phyloP scores from a whole-genome alignment of 2,329 filamentous ascomycete genomes.

The Fusarium paranaense region DNA sequence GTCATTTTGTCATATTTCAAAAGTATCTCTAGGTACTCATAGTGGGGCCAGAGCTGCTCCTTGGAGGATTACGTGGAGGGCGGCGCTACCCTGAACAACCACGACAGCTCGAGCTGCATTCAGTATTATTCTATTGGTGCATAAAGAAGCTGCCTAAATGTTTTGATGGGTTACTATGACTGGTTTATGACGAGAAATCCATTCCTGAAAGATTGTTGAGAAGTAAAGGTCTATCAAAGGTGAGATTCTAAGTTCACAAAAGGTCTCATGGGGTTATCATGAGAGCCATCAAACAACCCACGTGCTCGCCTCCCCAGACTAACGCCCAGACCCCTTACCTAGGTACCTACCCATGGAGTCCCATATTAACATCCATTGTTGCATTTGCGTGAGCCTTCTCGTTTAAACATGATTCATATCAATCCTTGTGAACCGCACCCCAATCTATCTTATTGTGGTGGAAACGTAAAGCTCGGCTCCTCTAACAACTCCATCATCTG shows the following conservation, averaged over 20 bases:
- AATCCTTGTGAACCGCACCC: background rate
- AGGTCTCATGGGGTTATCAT: slow-evolving; percentile 13
- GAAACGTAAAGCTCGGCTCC: slow-evolving; percentile 44
- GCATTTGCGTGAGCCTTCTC: background rate
- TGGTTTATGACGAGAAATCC: background rate
- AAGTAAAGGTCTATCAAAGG: background rate
- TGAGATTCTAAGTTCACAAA: background rate
- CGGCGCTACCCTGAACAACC: slow-evolving; percentile 22
- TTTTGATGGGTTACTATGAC: background rate
- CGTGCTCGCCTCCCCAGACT: background rate
- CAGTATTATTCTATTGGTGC: background rate
- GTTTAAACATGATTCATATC: background rate
- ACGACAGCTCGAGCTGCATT: background rate
- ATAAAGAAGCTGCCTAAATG: background rate
- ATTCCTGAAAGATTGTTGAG: background rate
- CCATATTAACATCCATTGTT: background rate
- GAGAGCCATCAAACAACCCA: slow-evolving; percentile 1
- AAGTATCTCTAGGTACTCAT: slow-evolving; percentile 15
- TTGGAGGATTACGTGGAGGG: slow-evolving; percentile 36
- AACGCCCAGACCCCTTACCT: background rate
- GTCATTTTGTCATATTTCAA: fast-evolving
- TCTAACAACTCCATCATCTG: slow-evolving; percentile 52
- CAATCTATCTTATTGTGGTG: slow-evolving; percentile 15
- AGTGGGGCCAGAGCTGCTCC: slow-evolving; percentile 17
- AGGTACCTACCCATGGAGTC: background rate